A percentile compares a stretch with the other conserved stretches of the same genome.
These are phyloP conservation scores for Wallacemonas collosoma DNA, from an alignment of 208 protist species.

Conservation along the genomic window DNA sequence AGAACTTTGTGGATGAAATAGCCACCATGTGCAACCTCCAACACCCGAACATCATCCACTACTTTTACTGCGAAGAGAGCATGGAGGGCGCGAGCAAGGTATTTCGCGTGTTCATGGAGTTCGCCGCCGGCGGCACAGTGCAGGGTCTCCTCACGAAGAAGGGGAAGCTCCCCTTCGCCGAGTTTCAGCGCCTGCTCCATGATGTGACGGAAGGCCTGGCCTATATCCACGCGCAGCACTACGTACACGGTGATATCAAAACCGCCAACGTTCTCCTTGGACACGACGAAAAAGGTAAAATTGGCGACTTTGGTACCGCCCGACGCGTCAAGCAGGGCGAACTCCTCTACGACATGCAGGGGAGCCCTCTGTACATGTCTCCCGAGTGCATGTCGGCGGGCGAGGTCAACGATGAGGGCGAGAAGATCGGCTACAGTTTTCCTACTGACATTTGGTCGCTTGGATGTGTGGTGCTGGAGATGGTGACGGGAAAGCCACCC, in stretches of 20 bases:
- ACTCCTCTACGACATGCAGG: constrained; percentile 84
- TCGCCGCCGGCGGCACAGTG: constrained; percentile 80
- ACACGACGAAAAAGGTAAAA: constrained; percentile 77
- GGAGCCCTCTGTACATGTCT: constrained; percentile 90
- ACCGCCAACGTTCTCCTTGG: constrained; percentile 91
- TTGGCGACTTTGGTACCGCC: constrained; percentile 93
- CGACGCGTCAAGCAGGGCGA: constrained; percentile 57
- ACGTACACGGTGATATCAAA: constrained; percentile 94
- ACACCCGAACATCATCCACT: constrained; percentile 94
- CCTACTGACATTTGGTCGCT: constrained; percentile 89
- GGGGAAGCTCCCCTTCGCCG: constrained; percentile 61
- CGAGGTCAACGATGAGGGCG: constrained; percentile 72
- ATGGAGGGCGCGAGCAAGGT: constrained; percentile 39
- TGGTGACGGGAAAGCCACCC: constrained; percentile 84
- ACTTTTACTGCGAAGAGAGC: constrained; percentile 92
- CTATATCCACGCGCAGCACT: constrained; percentile 91
- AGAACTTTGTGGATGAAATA: constrained; percentile 85
- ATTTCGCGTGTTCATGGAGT: constrained; percentile 92
- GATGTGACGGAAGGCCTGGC: constrained; percentile 86
- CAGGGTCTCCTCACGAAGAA: constrained; percentile 59
- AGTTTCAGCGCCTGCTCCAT: constrained; percentile 65
- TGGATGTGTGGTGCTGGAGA: constrained; percentile 86
- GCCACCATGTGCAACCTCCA: constrained; percentile 91
- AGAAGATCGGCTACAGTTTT: constrained; percentile 77
- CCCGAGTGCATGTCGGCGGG: constrained; percentile 87